phyloP scores from a whole-genome alignment of 495 filamentous ascomycete genomes.

The Lophium mytilinum region DNA sequence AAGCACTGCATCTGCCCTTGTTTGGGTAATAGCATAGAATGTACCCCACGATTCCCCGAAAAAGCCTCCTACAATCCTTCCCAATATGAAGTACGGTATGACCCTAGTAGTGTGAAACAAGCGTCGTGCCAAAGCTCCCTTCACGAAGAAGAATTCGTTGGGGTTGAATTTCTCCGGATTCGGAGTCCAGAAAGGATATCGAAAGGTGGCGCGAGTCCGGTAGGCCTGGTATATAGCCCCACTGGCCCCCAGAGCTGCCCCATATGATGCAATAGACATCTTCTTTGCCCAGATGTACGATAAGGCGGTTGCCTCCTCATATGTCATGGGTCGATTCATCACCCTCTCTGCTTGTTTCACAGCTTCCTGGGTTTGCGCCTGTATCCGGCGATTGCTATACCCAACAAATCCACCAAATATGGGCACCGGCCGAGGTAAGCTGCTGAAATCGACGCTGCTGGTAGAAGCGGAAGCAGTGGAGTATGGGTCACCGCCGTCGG shows the following conservation, averaged over 20 bases:
- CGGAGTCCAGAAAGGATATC: constrained; percentile 13
- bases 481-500: background rate
- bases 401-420: constrained; percentile 6
- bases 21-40: background rate
- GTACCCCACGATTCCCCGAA: background rate
- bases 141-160: background rate
- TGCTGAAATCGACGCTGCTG: background rate
- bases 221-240: background rate
- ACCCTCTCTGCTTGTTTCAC: background rate
- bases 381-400: background rate
- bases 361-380: background rate
- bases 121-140: background rate
- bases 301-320: background rate
- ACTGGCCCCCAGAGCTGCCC: background rate
- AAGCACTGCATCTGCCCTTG: constrained; percentile 1
- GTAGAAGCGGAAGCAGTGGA: background rate
- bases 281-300: background rate
- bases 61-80: background rate
- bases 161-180: constrained; percentile 11
- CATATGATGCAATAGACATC: background rate
- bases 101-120: constrained; percentile 5
- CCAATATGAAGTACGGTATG: background rate
- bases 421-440: background rate
- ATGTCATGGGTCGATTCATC: background rate
- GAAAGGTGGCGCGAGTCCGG: background rate